Base-by-base conservation (phyloP, 805 yeast species). In the Hanseniaspora lindneri region DNA sequence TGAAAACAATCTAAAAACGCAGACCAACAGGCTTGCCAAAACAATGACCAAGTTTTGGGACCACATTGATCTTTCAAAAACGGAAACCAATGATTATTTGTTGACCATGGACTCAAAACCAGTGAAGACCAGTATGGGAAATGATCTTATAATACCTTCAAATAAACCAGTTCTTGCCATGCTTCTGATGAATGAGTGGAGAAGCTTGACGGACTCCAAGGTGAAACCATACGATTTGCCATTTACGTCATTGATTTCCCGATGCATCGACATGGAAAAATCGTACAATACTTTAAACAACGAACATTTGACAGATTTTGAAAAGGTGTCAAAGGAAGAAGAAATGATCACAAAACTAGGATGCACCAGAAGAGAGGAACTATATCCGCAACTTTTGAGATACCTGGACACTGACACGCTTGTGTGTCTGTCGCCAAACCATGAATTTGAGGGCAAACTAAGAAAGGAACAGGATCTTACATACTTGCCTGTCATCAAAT, bases 341-440 rank as follows among this genome's bases (percentile, higher is more conserved):
- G 80, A 75, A 43, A 60, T 72, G 44, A 61, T 70, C 14, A 75
- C 79, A 37, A 81, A 82, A 60, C 71, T 79, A 33, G 87, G 88
- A 9, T 49, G 49, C 24, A 74, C 70, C 52, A 65, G 65, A 41
- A 60, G 76, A 37, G 74, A 71, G 4, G 75, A 73, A 37, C 74
- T 85, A 19, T 73, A 76, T 52, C 63, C 71, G 37, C 74, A 74
- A 53, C 66, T 92, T 53, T 66, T 89, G 58, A 77, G 88, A 49
- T 92, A 88, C 60, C 69, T 94, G 51, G 98, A 92, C 62, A 92
- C 98, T 0, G 99, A 92, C 63, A 87, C 97, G 1, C 68, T 94
- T 53, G 70, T 92, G 47, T 86, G 89, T 8, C 82, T 88, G 58
- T 79, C 96, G 1, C 94, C 96, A 11, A 54, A 56, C 10, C 71